These are phyloP conservation scores for Colletotrichum gloeosporioides DNA, from an alignment of 2,329 filamentous ascomycete species.

Conservation along the genomic window DNA sequence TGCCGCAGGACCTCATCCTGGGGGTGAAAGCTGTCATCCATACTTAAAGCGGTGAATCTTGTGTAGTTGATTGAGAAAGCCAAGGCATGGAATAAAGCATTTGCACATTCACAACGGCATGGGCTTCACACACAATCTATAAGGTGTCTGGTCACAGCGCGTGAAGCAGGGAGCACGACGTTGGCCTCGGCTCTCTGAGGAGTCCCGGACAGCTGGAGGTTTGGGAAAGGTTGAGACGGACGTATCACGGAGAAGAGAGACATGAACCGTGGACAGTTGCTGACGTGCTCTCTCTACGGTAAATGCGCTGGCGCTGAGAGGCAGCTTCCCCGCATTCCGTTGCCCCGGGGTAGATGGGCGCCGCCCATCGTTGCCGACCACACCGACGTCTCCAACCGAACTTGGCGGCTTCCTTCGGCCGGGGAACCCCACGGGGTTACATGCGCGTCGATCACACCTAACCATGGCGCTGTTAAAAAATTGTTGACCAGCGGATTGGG, in stretches of 20 bases:
- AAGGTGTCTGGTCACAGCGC: background rate
- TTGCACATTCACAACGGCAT: background rate
- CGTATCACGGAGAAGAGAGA: background rate
- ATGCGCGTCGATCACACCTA: background rate
- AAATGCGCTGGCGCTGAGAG: background rate
- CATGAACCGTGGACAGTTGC: background rate
- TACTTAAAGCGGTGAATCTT: background rate
- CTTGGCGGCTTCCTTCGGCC: background rate
- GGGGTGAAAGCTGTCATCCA: slow-evolving; percentile 35
- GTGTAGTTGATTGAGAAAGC: background rate
- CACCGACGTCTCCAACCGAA: slow-evolving; percentile 5
- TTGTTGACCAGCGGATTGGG: no score
- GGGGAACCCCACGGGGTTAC: background rate
- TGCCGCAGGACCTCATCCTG: slow-evolving; percentile 57
- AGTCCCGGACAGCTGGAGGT: background rate
- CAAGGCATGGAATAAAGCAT: background rate
- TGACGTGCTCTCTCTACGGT: background rate
- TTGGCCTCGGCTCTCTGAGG: background rate
- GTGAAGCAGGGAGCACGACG: background rate
- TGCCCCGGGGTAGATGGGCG: slow-evolving; percentile 16
- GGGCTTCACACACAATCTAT: background rate
- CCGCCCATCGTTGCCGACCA: slow-evolving; percentile 8
- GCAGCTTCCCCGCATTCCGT: slow-evolving; percentile 27
- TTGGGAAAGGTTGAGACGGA: background rate
- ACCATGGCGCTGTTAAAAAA: background rate